Percentiles rank a stretch among this genome's conserved stretches.
Conservation (phyloP, 495 filamentous ascomycete genomes). For the Rhizodiscina lignyota region DNA sequence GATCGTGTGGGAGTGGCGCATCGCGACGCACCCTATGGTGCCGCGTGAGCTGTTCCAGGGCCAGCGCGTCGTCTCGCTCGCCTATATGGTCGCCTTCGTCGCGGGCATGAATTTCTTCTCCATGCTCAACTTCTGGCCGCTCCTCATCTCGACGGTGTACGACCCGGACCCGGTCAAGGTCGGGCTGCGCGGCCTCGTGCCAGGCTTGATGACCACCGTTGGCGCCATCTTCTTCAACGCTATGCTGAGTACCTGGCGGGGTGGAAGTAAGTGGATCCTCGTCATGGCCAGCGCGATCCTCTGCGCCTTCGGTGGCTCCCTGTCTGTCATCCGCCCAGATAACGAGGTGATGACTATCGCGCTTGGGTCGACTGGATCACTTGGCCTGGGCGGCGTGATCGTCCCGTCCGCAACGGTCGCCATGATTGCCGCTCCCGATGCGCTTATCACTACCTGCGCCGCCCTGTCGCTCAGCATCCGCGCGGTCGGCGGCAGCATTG, state of each 20-base stretch:
- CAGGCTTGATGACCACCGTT: conserved; percentile 12
- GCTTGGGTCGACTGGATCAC: conserved; percentile 8
- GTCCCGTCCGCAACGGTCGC: conserved; percentile 19
- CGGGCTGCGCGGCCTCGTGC: conserved; percentile 13
- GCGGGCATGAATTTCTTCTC: conserved; percentile 14
- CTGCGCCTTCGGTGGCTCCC: conserved; percentile 11
- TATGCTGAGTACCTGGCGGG: conserved; percentile 7
- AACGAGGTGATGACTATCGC: conserved; percentile 15
- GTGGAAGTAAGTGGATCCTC: conserved; percentile 9
- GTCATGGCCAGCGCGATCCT: conserved; percentile 11
- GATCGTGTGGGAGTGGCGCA: conserved; percentile 8
- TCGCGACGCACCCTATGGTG: conserved; percentile 7
- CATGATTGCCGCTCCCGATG: conserved; percentile 17
- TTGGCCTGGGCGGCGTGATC: conserved; percentile 17
- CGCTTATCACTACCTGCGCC: conserved; percentile 15
- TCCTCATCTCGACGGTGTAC: conserved; percentile 11
- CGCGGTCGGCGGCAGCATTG: conserved; percentile 52
- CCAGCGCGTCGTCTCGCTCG: conserved; percentile 14
- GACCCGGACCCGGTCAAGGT: conserved; percentile 16
- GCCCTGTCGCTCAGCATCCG: conserved; percentile 49
- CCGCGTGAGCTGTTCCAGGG: conserved; percentile 13
- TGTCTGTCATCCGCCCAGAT: conserved; percentile 10
- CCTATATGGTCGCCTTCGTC: conserved; percentile 17
- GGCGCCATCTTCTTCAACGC: conserved; percentile 14
- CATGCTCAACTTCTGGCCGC: conserved; percentile 16